phyloP scores from a whole-genome alignment of 2,329 filamentous ascomycete species.

The Claviceps quebecensis region DNA sequence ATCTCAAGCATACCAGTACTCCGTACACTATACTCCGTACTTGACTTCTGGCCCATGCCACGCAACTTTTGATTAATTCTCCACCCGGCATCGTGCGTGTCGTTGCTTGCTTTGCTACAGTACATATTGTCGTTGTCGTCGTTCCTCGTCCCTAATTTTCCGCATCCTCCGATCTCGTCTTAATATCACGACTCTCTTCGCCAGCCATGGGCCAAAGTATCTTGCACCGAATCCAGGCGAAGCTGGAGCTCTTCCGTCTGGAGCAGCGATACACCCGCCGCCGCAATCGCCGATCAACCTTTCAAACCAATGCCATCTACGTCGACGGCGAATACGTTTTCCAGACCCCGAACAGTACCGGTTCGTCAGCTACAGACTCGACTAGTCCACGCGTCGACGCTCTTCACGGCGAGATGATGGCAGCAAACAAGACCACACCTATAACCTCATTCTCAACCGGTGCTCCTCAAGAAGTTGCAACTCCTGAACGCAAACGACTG shows the following conservation, averaged over 20 bases:
- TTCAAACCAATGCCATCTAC: slow-evolving; percentile 79
- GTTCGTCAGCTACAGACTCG: slow-evolving; percentile 34
- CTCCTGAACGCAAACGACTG: slow-evolving; percentile 31
- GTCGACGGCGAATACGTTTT: slow-evolving; percentile 94
- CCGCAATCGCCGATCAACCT: slow-evolving; percentile 73
- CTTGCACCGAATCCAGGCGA: slow-evolving; percentile 47
- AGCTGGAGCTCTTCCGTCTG: slow-evolving; percentile 83
- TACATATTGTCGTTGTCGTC: neutral
- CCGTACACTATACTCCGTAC: neutral
- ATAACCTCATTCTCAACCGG: slow-evolving; percentile 10
- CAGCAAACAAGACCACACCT: slow-evolving; percentile 12
- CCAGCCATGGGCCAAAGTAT: slow-evolving; percentile 35
- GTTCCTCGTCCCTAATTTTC: slow-evolving; percentile 2
- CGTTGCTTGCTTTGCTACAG: neutral
- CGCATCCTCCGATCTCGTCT: neutral
- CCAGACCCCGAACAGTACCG: slow-evolving; percentile 45
- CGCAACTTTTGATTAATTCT: neutral
- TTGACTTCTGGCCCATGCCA: neutral
- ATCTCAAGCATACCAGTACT: neutral
- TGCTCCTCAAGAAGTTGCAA: slow-evolving; percentile 12
- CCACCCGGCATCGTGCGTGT: neutral
- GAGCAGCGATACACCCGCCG: slow-evolving; percentile 90
- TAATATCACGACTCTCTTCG: slow-evolving; percentile 3
- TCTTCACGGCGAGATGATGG: slow-evolving; percentile 20
- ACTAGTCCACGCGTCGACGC: slow-evolving; percentile 22